These are phyloP conservation scores for Yarrowia sp. DNA, from an alignment of 805 yeast genomes.

Conservation along the genomic window DNA sequence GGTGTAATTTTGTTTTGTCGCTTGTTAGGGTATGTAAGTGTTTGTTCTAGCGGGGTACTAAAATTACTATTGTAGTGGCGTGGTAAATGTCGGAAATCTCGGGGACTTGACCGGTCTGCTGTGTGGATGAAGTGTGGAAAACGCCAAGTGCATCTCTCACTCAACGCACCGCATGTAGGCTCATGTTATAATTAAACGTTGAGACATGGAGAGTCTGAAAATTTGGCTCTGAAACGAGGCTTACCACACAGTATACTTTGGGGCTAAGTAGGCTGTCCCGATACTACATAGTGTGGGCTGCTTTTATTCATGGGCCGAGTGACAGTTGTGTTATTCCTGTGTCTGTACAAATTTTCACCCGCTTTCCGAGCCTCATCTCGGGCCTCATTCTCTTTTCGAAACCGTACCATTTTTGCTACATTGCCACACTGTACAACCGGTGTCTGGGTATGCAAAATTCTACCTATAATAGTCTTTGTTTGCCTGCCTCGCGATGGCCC, in stretches of 20 bases:
- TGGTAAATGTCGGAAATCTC: not conserved
- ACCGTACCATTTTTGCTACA: not conserved
- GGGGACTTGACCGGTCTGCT: not conserved
- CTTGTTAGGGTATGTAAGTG: not conserved
- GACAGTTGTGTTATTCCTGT: no score
- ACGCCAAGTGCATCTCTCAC: conserved; percentile 2
- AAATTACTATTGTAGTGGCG: not conserved
- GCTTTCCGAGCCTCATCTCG: no score
- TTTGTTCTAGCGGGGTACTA: not conserved
- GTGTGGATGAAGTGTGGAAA: conserved; percentile 15
- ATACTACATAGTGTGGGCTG: no score
- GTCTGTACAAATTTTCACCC: no score
- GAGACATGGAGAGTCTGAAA: not conserved
- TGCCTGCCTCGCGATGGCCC: conserved; percentile 23
- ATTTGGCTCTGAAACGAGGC: conserved; percentile 3
- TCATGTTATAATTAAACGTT: conserved; percentile 21
- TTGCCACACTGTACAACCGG: not conserved
- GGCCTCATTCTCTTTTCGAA: no score
- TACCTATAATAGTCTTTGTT: not conserved
- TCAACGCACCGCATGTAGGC: not conserved
- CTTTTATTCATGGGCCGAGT: no score
- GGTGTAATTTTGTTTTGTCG: not conserved
- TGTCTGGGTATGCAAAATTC: not conserved
- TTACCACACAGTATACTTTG: not conserved
- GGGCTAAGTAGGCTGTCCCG: not conserved